A percentile compares a stretch with the other conserved stretches of the same genome.
Conservation (phyloP, 169 alveolate species). For the Plasmodium inui region DNA sequence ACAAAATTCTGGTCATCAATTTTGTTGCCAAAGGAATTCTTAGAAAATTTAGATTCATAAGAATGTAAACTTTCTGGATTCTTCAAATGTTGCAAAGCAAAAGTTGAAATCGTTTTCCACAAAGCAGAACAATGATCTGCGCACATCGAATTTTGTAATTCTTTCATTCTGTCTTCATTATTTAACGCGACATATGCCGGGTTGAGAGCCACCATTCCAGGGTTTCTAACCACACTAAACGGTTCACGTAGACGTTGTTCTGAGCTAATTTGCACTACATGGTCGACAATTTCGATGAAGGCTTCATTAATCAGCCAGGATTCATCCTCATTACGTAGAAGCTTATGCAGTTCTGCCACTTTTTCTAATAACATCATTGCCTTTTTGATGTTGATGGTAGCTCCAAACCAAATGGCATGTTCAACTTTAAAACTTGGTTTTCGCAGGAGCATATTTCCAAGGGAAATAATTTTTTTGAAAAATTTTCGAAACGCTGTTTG, state of each 20-base stretch:
- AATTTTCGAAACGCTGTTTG: slow-evolving; percentile 78
- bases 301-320: slow-evolving; percentile 75
- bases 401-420: slow-evolving; percentile 88
- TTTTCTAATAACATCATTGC: slow-evolving; percentile 76
- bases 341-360: slow-evolving; percentile 80
- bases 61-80: slow-evolving; percentile 84
- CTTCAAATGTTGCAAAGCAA: slow-evolving; percentile 82
- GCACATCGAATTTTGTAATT: slow-evolving; percentile 86
- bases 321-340: slow-evolving; percentile 68
- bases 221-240: slow-evolving; percentile 60
- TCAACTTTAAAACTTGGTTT: slow-evolving; percentile 79
- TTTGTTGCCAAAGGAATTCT: slow-evolving; percentile 77
- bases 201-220: slow-evolving; percentile 81
- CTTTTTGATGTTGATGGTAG: slow-evolving; percentile 75
- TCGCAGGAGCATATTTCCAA: slow-evolving; percentile 79
- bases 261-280: slow-evolving; percentile 33
- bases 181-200: slow-evolving; percentile 78
- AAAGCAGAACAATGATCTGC: slow-evolving; percentile 85
- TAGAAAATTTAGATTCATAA: slow-evolving; percentile 80
- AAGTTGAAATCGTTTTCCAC: slow-evolving; percentile 83
- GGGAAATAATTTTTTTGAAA: slow-evolving; percentile 73
- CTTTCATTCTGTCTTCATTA: slow-evolving; percentile 81
- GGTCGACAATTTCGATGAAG: slow-evolving; percentile 66
- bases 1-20: slow-evolving; percentile 81
- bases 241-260: slow-evolving; percentile 57